Percentiles rank a stretch among this genome's conserved stretches.
These are phyloP conservation scores for Russula olivacea DNA, from an alignment of 768 basidiomycete genomes.

Conservation along the genomic window DNA sequence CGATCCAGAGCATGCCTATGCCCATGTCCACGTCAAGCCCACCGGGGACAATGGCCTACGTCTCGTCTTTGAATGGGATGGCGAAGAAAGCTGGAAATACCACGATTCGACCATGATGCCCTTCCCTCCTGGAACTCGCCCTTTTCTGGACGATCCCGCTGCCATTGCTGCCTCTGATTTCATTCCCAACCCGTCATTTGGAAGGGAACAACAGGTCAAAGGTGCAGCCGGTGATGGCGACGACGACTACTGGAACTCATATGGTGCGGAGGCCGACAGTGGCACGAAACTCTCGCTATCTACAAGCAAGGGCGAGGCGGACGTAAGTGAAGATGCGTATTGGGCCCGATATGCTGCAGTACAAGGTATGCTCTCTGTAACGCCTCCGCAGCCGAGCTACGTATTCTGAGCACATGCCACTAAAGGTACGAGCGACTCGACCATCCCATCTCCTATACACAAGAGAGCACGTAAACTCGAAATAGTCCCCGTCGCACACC, in stretches of 20 bases:
- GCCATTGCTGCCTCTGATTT: constrained; percentile 16
- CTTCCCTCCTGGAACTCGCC: constrained; percentile 45
- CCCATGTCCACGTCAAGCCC: constrained; percentile 35
- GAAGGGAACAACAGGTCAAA: constrained; percentile 15
- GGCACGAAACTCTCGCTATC: constrained; percentile 24
- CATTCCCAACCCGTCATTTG: neutral
- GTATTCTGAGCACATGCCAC: neutral
- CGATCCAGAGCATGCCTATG: constrained; percentile 21
- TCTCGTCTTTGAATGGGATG: constrained; percentile 66
- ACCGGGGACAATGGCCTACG: constrained; percentile 39
- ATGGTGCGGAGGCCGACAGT: constrained; percentile 39
- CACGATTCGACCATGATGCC: constrained; percentile 67
- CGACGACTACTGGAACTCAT: constrained; percentile 65
- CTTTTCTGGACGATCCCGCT: constrained; percentile 30
- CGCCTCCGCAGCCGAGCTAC: neutral
- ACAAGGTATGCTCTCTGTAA: constrained; percentile 46
- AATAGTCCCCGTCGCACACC: constrained; percentile 14
- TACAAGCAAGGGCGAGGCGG: constrained; percentile 28
- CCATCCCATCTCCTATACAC: constrained; percentile 48
- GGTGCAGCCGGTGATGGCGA: constrained; percentile 32
- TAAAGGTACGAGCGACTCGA: constrained; percentile 67
- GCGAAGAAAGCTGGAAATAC: constrained; percentile 53
- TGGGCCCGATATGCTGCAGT: constrained; percentile 70
- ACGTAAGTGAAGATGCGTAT: constrained; percentile 53
- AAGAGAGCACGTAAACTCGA: constrained; percentile 30